Evolutionary conservation across 2,329 filamentous ascomycete genomes (phyloP).

Genomic region (Fusarium nurragi): DNA sequence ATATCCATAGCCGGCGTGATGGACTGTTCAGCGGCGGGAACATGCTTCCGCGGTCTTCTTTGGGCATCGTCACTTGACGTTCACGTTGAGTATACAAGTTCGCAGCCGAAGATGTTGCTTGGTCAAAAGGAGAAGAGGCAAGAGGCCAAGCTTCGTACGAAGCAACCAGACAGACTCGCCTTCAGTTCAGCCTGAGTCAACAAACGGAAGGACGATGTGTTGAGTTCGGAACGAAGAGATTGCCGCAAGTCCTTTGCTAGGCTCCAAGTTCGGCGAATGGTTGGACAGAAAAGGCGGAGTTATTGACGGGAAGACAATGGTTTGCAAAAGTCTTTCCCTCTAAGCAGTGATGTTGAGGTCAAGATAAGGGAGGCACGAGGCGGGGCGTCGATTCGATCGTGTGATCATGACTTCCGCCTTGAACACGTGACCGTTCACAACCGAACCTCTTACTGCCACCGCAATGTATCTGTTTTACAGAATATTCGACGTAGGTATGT

Average conservation of each 20-base stretch:
- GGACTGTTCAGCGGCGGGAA: not conserved
- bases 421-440: slow-evolving; percentile 16
- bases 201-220: not conserved
- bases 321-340: not conserved
- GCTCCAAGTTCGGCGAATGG: not conserved
- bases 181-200: not conserved
- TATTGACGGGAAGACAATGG: not conserved
- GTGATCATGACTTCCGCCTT: slow-evolving; percentile 13
- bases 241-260: not conserved
- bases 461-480: too few relatives aligned
- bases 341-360: slow-evolving; percentile 1
- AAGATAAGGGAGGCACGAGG: not conserved
- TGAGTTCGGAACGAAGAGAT: not conserved
- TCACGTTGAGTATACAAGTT: not conserved
- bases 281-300: too few relatives aligned
- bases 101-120: not conserved
- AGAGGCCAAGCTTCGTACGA: not conserved
- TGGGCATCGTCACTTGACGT: slow-evolving; percentile 14
- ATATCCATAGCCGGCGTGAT: not conserved
- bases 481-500: not conserved
- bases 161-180: not conserved
- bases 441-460: not conserved
- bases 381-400: slow-evolving; percentile 3
- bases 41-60: not conserved
- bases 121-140: not conserved